Base-by-base conservation (phyloP, 495 filamentous ascomycete genomes). In the Lentithecium fluviatile region DNA sequence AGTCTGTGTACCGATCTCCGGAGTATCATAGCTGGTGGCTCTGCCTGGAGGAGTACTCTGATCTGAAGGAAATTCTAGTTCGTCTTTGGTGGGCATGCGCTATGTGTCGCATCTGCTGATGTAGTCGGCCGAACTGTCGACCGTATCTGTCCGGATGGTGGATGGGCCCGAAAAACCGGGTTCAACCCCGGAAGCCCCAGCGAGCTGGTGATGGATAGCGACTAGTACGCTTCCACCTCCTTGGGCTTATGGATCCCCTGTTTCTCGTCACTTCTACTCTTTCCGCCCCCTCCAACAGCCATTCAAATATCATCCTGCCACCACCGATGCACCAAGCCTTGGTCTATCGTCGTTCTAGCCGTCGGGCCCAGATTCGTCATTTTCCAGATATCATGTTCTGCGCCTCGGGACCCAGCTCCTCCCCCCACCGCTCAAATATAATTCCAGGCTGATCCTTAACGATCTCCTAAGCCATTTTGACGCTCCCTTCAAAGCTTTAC, bases 311-410 rank as follows among this genome's bases (percentile, higher is more conserved):
- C 40, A n/a, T 57, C 50, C 49, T 65, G 45, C 72, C 69, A 73
- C 69, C 58, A 67, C 57, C n/a, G 49, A 67, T 71, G 69, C 48
- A 29, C 53, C 54, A 74, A 60, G 23, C 71, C 72, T 58, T 71
- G 62, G 29, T 70, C 56, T 65, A 74, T 73, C 58, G 66, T 71
- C 65, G 52, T 58, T 70, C 70, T 70, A 64, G 67, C 70, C 21
- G 51, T 52, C 24, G 70, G 72, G 52, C 73, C 60, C 57, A 50
- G 62, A 45, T 70, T 71, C 58, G 58, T 70, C 60, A 74, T 71
- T 63, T 59, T n/a, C n/a, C 56, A 40, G 62, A 73, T 64, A 74
- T 69, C 69, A 74, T 64, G 45, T 62, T 57, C 40, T 65, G 13
- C 58, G 62, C 65, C 60, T 58, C 56, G 32, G 60, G 49, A 55